phyloP scores from a whole-genome alignment of 441 rosid species.

The Euphorbia celastroides region DNA sequence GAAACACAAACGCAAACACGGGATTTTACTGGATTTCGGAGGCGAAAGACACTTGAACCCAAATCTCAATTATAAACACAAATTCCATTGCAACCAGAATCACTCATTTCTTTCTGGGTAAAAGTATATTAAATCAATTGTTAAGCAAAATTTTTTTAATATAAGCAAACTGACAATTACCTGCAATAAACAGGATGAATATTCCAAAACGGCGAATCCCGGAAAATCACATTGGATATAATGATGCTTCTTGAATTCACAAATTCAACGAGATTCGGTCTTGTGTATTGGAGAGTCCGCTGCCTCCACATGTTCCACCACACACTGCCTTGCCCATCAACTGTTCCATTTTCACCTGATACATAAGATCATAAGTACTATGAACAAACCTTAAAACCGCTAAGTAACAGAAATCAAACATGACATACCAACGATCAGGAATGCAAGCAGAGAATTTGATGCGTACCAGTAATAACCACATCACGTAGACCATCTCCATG shows the following conservation, averaged over 20 bases:
- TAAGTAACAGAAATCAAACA: background rate
- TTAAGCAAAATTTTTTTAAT: background rate
- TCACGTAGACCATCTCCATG: conserved; percentile 92
- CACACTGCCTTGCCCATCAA: conserved; percentile 89
- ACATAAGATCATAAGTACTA: background rate
- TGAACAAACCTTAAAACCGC: background rate
- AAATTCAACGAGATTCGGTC: conserved; percentile 82
- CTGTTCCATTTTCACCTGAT: conserved; percentile 90
- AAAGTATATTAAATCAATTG: too few relatives aligned
- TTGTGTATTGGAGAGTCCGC: conserved; percentile 66
- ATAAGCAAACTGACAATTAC: conserved; percentile 26
- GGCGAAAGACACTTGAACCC: too few relatives aligned
- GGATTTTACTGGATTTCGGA: too few relatives aligned
- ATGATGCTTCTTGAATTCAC: conserved; percentile 62
- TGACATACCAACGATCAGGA: background rate
- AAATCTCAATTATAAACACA: too few relatives aligned
- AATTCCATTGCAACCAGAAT: too few relatives aligned
- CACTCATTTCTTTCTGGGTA: background rate
- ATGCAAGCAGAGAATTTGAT: background rate
- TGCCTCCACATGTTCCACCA: conserved; percentile 99
- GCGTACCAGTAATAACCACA: conserved; percentile 81
- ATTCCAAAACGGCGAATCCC: conserved; percentile 92
- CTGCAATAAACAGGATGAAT: conserved; percentile 95
- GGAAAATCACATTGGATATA: conserved; percentile 76
- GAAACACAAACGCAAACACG: too few relatives aligned